These are phyloP conservation scores for Penicillium cosmopolitanum DNA, from an alignment of 495 filamentous ascomycete genomes.

Conservation along the genomic window DNA sequence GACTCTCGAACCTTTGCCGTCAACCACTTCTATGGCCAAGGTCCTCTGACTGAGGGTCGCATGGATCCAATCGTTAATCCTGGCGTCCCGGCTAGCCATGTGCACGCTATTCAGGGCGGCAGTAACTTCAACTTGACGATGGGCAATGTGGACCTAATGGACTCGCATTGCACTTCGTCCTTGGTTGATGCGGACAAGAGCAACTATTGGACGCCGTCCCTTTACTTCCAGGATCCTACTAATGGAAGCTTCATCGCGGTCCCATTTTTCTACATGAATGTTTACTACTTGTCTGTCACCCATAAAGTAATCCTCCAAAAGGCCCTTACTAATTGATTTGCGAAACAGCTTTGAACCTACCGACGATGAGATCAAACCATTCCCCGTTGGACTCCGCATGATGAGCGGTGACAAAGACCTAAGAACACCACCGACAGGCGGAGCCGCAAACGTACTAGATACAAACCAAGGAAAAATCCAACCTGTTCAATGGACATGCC, in stretches of 20 bases:
- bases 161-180: slow-evolving; percentile 69
- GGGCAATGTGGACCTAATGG: slow-evolving; percentile 57
- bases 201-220: slow-evolving; percentile 76
- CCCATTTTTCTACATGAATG: slow-evolving; percentile 65
- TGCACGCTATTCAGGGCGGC: slow-evolving; percentile 76
- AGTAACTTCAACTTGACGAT: slow-evolving; percentile 69
- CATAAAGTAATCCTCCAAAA: background rate
- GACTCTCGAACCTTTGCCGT: slow-evolving; percentile 21
- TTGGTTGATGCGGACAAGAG: slow-evolving; percentile 67
- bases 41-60: slow-evolving; percentile 17
- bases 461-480: slow-evolving; percentile 15
- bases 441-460: slow-evolving; percentile 14
- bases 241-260: slow-evolving; percentile 71
- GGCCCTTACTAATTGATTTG: background rate
- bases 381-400: slow-evolving; percentile 77
- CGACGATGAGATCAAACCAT: slow-evolving; percentile 63
- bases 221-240: slow-evolving; percentile 63
- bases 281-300: slow-evolving; percentile 70
- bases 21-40: slow-evolving; percentile 26
- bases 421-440: slow-evolving; percentile 12
- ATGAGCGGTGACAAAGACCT: slow-evolving; percentile 61
- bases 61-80: slow-evolving; percentile 49
- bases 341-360: slow-evolving; percentile 52
- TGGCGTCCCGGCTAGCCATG: slow-evolving; percentile 62
- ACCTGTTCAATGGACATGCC: slow-evolving; percentile 23